Base-by-base conservation (phyloP, 2,329 filamentous ascomycete species). In the Septoria linicola region DNA sequence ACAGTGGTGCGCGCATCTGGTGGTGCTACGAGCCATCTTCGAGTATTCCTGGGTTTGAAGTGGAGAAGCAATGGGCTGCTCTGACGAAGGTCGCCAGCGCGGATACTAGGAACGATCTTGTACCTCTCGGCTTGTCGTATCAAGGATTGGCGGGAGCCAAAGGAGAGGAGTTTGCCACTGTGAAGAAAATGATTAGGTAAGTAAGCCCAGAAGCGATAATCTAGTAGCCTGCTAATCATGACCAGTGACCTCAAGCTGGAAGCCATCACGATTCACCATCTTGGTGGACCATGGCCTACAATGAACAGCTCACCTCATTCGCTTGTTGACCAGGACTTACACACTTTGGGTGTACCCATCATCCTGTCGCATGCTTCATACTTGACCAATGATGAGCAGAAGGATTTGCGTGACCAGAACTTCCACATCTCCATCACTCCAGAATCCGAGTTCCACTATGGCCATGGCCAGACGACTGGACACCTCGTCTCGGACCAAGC, bases 391-490 rank as follows among this genome's bases (percentile, higher is more conserved):
- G 50, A 55, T 0, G 73, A 75, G 11, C 67, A 68, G 0, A 46
- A 64, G 1, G 67, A 79, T 0, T 71, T 82, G 1, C 75, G 76
- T 8, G 53, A 64, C 0, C 72, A 72, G 2, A 76, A 82, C 63
- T 74, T 81, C 43, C 76, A 77, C 65, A 65, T 83, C 35, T 79
- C 78, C 44, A 79, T 79, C 51, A 82, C 80, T 0, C 78, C 79
- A 1, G 81, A 83, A 59, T 80, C 77, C 0, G 80, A 83, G 59
- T 76, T 80, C 71, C 78, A 81, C 61, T 82, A 76, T 63, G 80
- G 80, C n/a, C 77, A 80, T 58, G 69, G 66, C 0, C 76, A 82
- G 51, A 70, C 71, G 1, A 60, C 65, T 31, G 70, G 67, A 14
- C 70, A 76, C 46, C 61, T 70, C 7, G 67, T 76, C 21, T 72